Percentiles rank a stretch among this genome's conserved stretches.
Conservation (phyloP, 495 filamentous ascomycete species). For the Lophiostoma macrostomum region DNA sequence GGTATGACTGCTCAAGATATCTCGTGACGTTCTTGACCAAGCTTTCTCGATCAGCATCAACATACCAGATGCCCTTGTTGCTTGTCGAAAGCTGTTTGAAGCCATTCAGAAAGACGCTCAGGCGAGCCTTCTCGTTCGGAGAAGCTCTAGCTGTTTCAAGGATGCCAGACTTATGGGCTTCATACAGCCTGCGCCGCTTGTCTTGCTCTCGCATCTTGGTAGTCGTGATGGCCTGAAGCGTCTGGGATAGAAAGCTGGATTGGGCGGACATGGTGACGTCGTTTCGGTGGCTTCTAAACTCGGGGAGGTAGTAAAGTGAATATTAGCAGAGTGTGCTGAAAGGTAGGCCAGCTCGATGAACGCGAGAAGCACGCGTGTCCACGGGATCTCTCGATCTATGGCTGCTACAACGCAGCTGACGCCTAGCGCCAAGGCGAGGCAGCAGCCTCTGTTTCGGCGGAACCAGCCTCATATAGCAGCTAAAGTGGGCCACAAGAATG, state of each 20-base stretch:
- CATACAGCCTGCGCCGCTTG: constrained; percentile 3
- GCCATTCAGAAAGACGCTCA: background rate
- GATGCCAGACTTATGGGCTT: background rate
- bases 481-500: too few relatives aligned
- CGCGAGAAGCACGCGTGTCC: background rate
- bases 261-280: background rate
- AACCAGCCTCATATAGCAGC: too few relatives aligned
- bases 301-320: background rate
- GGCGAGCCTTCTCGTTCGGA: background rate
- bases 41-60: constrained; percentile 1
- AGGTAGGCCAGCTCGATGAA: too few relatives aligned
- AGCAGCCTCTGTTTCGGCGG: background rate
- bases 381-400: background rate
- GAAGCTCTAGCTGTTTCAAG: background rate
- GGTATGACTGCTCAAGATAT: constrained; percentile 15
- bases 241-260: constrained; percentile 6
- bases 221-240: constrained; percentile 9
- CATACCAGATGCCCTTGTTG: constrained; percentile 10
- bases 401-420: too few relatives aligned
- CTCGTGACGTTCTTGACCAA: background rate
- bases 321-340: background rate
- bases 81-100: constrained; percentile 1
- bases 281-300: background rate
- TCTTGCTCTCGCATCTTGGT: constrained; percentile 14
- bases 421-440: background rate